A percentile compares a stretch with the other conserved stretches of the same genome.
Conservation (phyloP, 108 stramenopile genomes). For the Stephanodiscus minutulus region DNA sequence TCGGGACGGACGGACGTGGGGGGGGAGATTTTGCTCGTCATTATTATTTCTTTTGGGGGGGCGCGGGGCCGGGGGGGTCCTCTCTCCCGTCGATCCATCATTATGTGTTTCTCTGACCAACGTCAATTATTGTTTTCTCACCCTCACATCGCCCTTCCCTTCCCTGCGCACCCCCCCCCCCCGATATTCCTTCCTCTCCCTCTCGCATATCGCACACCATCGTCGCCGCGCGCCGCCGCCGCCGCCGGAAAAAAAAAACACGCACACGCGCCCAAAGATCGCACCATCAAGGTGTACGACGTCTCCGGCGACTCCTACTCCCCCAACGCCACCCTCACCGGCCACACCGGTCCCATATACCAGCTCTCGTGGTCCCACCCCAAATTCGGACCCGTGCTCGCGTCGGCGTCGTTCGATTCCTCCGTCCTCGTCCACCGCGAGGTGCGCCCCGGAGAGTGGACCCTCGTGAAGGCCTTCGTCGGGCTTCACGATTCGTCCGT, state of each 20-base stretch:
- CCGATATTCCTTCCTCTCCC: neutral
- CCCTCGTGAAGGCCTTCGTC: conserved; percentile 66
- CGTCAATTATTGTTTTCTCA: too few species aligned
- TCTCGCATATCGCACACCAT: neutral
- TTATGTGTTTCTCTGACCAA: too few species aligned
- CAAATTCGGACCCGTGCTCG: conserved; percentile 87
- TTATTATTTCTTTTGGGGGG: too few species aligned
- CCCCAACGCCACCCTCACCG: conserved; percentile 78
- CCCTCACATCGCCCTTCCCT: too few species aligned
- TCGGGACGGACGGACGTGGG: too few species aligned
- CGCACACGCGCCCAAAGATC: conserved; percentile 54
- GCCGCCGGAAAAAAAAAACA: neutral
- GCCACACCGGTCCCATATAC: conserved; percentile 95
- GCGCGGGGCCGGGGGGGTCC: too few species aligned
- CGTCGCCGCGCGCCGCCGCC: neutral
- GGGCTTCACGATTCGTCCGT: conserved; percentile 73
- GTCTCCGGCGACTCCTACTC: conserved; percentile 81
- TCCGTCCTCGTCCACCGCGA: conserved; percentile 89
- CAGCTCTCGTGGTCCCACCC: conserved; percentile 96
- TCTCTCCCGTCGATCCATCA: too few species aligned
- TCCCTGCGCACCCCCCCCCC: too few species aligned
- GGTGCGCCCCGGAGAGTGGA: conserved; percentile 80
- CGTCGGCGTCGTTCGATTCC: conserved; percentile 90
- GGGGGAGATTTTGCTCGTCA: too few species aligned
- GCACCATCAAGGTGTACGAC: conserved; percentile 93